Percentiles rank a stretch among this genome's conserved stretches.
phyloP scores from a whole-genome alignment of 352 stramenopile species.

The Poterioochromonas sp. region DNA sequence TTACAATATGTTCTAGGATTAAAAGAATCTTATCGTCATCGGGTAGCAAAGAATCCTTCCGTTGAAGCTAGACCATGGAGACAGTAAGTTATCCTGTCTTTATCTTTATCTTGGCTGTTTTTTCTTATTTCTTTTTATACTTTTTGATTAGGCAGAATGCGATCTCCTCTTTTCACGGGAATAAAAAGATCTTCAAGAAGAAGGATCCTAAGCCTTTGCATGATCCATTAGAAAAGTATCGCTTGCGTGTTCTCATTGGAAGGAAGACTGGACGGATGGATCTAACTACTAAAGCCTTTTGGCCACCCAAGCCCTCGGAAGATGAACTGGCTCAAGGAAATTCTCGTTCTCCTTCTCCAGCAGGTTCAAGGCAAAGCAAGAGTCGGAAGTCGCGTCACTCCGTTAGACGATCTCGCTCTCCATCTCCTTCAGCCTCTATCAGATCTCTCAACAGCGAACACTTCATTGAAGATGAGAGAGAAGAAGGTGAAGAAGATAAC shows the following conservation, averaged over 20 bases:
- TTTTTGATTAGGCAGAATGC: background rate
- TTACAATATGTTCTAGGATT: constrained; percentile 4
- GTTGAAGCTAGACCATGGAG: background rate
- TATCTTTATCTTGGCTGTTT: background rate
- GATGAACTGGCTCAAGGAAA: background rate
- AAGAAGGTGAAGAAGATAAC: background rate
- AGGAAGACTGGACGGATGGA: background rate
- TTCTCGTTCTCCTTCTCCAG: background rate
- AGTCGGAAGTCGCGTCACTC: background rate
- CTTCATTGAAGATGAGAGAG: background rate
- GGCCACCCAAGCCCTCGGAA: background rate
- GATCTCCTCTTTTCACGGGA: background rate
- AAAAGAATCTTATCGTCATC: constrained; percentile 26
- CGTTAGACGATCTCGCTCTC: background rate
- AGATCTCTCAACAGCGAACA: background rate
- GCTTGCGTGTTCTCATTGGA: background rate
- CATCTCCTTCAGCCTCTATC: background rate
- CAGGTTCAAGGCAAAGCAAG: background rate
- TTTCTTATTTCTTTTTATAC: background rate
- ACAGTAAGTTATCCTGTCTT: background rate
- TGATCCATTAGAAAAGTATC: background rate
- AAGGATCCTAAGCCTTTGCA: background rate
- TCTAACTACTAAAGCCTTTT: background rate
- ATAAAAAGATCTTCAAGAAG: background rate
- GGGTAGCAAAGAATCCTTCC: background rate